Percentiles rank a stretch among this genome's conserved stretches.
phyloP scores from a whole-genome alignment of 2,329 filamentous ascomycete genomes.

The Claviceps spartinae region DNA sequence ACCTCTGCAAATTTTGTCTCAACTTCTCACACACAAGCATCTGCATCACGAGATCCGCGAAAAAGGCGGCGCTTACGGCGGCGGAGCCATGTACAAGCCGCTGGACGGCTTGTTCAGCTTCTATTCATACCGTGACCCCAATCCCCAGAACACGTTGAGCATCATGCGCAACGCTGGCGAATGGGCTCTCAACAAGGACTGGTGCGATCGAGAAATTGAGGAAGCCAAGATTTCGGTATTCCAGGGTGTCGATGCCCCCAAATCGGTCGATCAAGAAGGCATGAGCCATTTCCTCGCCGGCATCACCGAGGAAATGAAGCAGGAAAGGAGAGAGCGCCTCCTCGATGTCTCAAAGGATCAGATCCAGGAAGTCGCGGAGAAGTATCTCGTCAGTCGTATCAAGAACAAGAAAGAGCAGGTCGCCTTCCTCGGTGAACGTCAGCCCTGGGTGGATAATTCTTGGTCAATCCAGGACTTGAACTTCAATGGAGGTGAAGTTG shows the following conservation, averaged over 20 bases:
- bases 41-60: conserved; percentile 95
- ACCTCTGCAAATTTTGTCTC: conserved; percentile 73
- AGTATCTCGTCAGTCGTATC: conserved; percentile 60
- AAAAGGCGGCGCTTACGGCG: conserved; percentile 93
- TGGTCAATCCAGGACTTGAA: conserved; percentile 74
- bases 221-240: conserved; percentile 95
- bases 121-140: conserved; percentile 94
- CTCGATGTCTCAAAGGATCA: conserved; percentile 75
- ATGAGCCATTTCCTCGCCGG: conserved; percentile 76
- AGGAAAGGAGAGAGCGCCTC: conserved; percentile 67
- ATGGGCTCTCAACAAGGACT: conserved; percentile 71
- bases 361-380: conserved; percentile 67
- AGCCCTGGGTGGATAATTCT: conserved; percentile 57
- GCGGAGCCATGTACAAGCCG: conserved; percentile 69
- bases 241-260: conserved; percentile 79
- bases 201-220: conserved; percentile 76
- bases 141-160: conserved; percentile 73
- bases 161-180: conserved; percentile 73
- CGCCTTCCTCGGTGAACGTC: conserved; percentile 71
- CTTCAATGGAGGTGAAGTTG: conserved; percentile 17
- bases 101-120: conserved; percentile 82
- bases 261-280: conserved; percentile 76
- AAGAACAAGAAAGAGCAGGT: conserved; percentile 46
- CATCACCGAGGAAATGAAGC: conserved; percentile 79
- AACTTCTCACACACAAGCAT: conserved; percentile 90